phyloP scores from a whole-genome alignment of 257 asterid genomes.

The Fraxinus americana region DNA sequence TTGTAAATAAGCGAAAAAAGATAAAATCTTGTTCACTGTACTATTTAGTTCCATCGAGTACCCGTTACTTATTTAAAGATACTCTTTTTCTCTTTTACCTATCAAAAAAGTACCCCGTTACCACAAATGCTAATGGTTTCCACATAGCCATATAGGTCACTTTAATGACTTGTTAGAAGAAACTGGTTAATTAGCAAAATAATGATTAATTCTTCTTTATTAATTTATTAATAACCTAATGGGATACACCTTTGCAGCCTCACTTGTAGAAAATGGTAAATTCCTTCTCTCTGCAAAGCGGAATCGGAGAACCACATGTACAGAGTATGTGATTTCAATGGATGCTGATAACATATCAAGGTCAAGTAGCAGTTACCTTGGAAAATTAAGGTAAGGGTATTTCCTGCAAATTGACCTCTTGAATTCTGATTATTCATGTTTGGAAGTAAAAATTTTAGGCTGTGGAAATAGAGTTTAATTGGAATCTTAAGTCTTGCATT shows the following conservation, averaged over 20 bases:
- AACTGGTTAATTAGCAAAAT: not conserved
- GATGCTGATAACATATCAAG: constrained; percentile 49
- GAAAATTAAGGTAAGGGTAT: constrained; percentile 42
- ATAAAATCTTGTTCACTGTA: too few relatives aligned
- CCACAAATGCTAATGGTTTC: not conserved
- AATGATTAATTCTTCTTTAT: not conserved
- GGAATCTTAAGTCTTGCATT: not conserved
- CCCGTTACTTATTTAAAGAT: too few relatives aligned
- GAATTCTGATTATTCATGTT: not conserved
- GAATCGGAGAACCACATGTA: constrained; percentile 45
- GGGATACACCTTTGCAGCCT: constrained; percentile 29
- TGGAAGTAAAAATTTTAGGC: not conserved
- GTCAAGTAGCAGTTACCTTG: constrained; percentile 46
- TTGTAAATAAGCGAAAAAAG: too few relatives aligned
- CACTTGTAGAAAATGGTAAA: constrained; percentile 54
- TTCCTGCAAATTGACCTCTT: not conserved
- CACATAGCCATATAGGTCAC: not conserved
- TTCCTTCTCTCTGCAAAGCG: constrained; percentile 54
- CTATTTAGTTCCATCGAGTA: not conserved
- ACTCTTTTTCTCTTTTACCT: too few relatives aligned
- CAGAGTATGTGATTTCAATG: constrained; percentile 52
- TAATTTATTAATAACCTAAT: not conserved
- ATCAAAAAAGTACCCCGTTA: too few relatives aligned
- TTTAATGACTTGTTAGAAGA: not conserved
- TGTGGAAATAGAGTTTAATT: not conserved